These are phyloP conservation scores for Boletellus ananas DNA, from an alignment of 768 basidiomycete genomes.

Conservation along the genomic window DNA sequence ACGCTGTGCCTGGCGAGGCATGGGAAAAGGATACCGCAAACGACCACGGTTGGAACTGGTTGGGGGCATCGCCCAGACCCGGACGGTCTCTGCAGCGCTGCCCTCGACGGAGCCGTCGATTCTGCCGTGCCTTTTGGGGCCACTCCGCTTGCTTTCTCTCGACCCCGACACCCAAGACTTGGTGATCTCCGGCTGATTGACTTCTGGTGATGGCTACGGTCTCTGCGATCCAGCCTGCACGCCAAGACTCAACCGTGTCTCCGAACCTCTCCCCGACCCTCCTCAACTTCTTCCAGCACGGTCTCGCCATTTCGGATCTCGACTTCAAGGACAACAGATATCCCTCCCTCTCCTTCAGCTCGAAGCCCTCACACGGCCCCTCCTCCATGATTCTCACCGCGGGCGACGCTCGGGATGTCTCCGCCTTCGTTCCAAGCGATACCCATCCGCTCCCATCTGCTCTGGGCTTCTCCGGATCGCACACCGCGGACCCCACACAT, in stretches of 20 bases:
- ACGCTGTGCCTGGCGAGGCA: background rate
- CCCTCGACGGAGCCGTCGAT: background rate
- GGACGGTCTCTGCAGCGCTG: background rate
- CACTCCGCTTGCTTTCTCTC: conserved; percentile 4
- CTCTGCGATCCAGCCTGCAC: conserved; percentile 45
- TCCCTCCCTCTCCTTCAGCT: conserved; percentile 31
- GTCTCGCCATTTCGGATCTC: conserved; percentile 53
- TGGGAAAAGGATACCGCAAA: conserved; percentile 25
- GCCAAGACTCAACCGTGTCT: conserved; percentile 36
- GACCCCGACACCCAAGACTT: conserved; percentile 9
- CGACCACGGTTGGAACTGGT: conserved; percentile 13
- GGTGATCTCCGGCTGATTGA: conserved; percentile 22
- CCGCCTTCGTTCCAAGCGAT: conserved; percentile 5
- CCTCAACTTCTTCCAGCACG: conserved; percentile 46
- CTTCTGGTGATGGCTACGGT: conserved; percentile 40
- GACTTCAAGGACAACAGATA: conserved; percentile 66
- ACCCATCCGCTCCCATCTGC: conserved; percentile 14
- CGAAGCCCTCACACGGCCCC: conserved; percentile 21
- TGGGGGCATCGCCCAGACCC: conserved; percentile 14
- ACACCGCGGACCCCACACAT: conserved; percentile 12
- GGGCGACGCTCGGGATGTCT: conserved; percentile 26
- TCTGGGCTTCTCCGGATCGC: conserved; percentile 12
- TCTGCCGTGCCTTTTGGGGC: background rate
- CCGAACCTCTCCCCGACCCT: conserved; percentile 31
- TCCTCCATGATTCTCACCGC: conserved; percentile 30